A percentile compares a stretch with the other conserved stretches of the same genome.
Conservation (phyloP, 345 rosid genomes). For the Eucalyptus fibrosa region DNA sequence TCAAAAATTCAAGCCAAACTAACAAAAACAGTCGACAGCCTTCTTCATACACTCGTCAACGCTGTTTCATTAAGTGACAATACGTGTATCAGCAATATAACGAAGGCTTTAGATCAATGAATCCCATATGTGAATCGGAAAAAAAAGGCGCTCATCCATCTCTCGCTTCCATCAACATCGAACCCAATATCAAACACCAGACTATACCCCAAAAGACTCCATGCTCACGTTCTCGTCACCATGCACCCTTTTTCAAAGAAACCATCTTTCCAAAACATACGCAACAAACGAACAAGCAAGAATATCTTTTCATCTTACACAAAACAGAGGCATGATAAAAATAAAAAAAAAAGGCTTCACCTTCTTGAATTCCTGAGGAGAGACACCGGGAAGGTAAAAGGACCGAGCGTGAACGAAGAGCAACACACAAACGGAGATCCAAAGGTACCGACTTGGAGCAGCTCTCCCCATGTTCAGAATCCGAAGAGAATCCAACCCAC, state of each 20-base stretch:
- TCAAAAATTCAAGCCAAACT: not conserved
- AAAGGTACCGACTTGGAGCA: not conserved
- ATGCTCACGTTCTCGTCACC: not conserved
- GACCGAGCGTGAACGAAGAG: slow-evolving; percentile 10
- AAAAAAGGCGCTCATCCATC: not conserved
- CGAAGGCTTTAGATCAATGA: not conserved
- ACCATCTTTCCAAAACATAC: not conserved
- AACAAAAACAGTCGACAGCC: not conserved
- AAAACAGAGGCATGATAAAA: not conserved
- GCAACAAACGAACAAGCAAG: not conserved
- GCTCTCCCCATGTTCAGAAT: slow-evolving; percentile 20
- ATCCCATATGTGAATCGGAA: not conserved
- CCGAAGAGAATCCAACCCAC: not conserved
- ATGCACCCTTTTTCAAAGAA: not conserved
- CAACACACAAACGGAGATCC: slow-evolving; percentile 8
- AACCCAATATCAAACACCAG: not conserved
- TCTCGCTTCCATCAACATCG: not conserved
- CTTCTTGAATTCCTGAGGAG: slow-evolving; percentile 52
- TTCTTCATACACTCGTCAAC: not conserved
- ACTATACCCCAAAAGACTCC: not conserved
- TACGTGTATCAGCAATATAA: not conserved
- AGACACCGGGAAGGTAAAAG: slow-evolving; percentile 78
- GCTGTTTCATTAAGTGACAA: not conserved
- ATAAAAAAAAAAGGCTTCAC: slow-evolving; percentile 6
- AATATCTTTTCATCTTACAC: not conserved